These are phyloP conservation scores for Saccharomycopsis selenospora DNA, from an alignment of 805 yeast genomes.

Conservation along the genomic window DNA sequence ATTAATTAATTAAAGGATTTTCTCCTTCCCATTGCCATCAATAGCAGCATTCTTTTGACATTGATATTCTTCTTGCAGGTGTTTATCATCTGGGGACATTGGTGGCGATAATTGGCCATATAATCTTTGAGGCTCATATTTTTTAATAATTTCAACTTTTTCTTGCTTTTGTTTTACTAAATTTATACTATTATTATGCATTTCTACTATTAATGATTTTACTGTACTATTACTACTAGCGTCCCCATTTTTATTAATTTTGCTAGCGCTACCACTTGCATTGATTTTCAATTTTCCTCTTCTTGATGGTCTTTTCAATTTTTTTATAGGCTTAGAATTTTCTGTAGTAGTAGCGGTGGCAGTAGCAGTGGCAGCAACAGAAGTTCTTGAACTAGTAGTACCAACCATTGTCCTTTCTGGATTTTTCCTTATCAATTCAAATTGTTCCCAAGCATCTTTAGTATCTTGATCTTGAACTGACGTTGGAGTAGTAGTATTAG, in stretches of 20 bases:
- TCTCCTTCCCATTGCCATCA: neutral
- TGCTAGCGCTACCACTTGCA: conserved; percentile 8
- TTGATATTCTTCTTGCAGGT: neutral
- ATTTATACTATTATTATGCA: conserved; percentile 20
- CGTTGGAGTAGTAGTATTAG: neutral
- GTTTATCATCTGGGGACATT: conserved; percentile 9
- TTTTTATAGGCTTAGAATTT: conserved; percentile 12
- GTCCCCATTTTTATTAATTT: neutral
- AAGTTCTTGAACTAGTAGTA: neutral
- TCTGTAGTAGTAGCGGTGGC: conserved; percentile 1
- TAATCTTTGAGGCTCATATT: conserved; percentile 8
- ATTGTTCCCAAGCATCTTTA: conserved; percentile 15
- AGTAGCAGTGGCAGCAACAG: neutral
- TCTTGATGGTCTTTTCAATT: conserved; percentile 25
- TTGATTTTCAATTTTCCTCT: conserved; percentile 10
- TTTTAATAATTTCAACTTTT: neutral
- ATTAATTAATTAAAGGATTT: too few relatives aligned
- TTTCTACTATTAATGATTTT: conserved; percentile 23
- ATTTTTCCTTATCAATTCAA: conserved; percentile 11
- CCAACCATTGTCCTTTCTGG: conserved; percentile 6
- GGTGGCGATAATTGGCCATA: conserved; percentile 13
- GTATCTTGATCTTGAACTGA: conserved; percentile 9
- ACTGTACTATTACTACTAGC: conserved; percentile 10
- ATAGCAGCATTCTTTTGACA: neutral
- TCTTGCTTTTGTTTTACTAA: neutral